These are phyloP conservation scores for Ascochyta viciae-villosae DNA, from an alignment of 2,329 filamentous ascomycete species.

Conservation along the genomic window DNA sequence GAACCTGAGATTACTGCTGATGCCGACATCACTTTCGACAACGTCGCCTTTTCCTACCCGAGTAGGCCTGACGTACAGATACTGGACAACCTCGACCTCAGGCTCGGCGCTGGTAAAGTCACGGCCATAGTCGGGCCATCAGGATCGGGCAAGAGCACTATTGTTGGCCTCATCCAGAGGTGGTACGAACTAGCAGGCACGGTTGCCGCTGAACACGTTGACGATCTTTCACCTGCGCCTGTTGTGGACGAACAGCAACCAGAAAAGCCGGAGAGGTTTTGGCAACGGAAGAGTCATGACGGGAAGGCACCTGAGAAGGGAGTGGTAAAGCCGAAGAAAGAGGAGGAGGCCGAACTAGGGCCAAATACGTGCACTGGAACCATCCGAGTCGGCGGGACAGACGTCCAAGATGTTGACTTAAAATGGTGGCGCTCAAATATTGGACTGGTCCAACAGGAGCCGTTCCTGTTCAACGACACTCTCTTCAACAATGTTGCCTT, in stretches of 20 bases:
- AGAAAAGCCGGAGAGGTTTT: slow-evolving; percentile 23
- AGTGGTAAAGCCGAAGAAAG: slow-evolving; percentile 15
- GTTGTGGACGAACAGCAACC: slow-evolving; percentile 4
- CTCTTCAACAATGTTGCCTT: slow-evolving; percentile 51
- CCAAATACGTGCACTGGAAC: slow-evolving; percentile 45
- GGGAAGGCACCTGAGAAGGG: not conserved
- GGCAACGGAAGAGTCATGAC: slow-evolving; percentile 11
- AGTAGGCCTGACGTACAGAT: slow-evolving; percentile 68
- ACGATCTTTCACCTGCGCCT: slow-evolving; percentile 4
- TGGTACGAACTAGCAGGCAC: slow-evolving; percentile 68
- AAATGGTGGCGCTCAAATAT: slow-evolving; percentile 58
- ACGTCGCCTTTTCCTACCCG: slow-evolving; percentile 50
- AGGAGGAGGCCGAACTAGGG: slow-evolving; percentile 28
- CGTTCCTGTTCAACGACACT: slow-evolving; percentile 51
- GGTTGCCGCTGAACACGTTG: slow-evolving; percentile 16
- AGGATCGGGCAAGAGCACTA: slow-evolving; percentile 76
- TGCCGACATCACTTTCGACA: slow-evolving; percentile 43
- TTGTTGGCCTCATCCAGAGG: slow-evolving; percentile 73
- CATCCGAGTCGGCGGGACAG: slow-evolving; percentile 36
- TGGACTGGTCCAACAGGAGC: slow-evolving; percentile 52
- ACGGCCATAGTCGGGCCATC: slow-evolving; percentile 78
- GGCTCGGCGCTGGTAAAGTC: slow-evolving; percentile 68
- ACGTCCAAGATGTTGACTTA: slow-evolving; percentile 43
- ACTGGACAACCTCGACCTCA: slow-evolving; percentile 65
- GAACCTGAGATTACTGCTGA: slow-evolving; percentile 46